Conservation (phyloP, 768 basidiomycete species). For the Lepiota brunneoincarnata region DNA sequence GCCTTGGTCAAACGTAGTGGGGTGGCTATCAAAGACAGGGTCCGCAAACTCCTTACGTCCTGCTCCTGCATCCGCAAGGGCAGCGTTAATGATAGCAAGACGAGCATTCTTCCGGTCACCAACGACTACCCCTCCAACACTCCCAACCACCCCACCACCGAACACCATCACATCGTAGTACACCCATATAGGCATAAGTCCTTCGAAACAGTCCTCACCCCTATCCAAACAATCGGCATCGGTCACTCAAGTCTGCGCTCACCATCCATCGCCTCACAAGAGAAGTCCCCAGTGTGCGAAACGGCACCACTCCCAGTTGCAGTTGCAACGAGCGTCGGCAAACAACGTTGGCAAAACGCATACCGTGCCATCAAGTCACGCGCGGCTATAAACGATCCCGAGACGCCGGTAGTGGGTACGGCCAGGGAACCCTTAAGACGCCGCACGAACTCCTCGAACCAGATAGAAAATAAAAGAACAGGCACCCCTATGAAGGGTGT, state of each 20-base stretch:
- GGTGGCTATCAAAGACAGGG: background rate
- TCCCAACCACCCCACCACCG: conserved; percentile 6
- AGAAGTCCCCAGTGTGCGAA: conserved; percentile 15
- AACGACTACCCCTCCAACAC: conserved; percentile 1
- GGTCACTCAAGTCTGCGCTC: conserved; percentile 15
- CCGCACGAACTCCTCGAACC: conserved; percentile 12
- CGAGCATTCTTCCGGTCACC: background rate
- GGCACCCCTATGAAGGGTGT: conserved; percentile 1
- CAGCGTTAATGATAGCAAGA: background rate
- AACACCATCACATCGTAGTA: conserved; percentile 2
- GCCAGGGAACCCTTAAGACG: conserved; percentile 7
- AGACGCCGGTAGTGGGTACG: background rate
- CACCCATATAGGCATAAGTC: conserved; percentile 14
- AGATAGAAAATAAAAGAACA: background rate
- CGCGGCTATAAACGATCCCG: background rate
- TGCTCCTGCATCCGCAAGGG: background rate
- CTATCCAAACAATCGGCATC: conserved; percentile 1
- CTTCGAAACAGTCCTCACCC: conserved; percentile 15
- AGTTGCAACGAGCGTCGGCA: conserved; percentile 28
- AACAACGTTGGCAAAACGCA: conserved; percentile 43
- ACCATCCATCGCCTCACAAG: conserved; percentile 17
- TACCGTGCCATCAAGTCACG: conserved; percentile 42
- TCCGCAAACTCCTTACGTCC: background rate
- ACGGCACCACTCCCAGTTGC: conserved; percentile 6
- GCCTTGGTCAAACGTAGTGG: background rate